These are phyloP conservation scores for Phytophthora meadii DNA, from an alignment of 352 stramenopile genomes.

Conservation along the genomic window DNA sequence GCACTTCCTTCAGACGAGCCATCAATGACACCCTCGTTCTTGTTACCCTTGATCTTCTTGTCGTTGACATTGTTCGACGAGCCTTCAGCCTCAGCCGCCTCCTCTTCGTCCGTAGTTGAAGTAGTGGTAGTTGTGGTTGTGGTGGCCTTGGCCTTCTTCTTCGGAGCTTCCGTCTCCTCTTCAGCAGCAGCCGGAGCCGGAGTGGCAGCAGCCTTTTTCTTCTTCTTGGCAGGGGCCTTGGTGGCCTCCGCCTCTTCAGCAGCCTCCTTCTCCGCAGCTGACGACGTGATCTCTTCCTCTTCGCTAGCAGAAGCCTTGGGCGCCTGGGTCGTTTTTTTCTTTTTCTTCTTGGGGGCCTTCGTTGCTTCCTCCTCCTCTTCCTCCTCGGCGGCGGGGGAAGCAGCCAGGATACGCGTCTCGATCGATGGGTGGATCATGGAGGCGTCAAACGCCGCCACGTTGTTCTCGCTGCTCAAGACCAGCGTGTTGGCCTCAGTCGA, in stretches of 20 bases:
- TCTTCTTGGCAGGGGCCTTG: conserved; percentile 38
- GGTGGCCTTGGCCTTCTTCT: conserved; percentile 20
- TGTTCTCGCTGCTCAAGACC: conserved; percentile 15
- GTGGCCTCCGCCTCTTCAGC: conserved; percentile 52
- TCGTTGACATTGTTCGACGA: conserved; percentile 44
- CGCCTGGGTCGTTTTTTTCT: conserved; percentile 36
- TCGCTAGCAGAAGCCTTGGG: neutral
- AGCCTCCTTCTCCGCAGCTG: conserved; percentile 44
- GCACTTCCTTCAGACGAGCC: conserved; percentile 76
- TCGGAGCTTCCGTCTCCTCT: conserved; percentile 7
- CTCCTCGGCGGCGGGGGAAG: conserved; percentile 23
- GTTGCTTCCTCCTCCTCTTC: conserved; percentile 18
- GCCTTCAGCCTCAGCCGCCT: conserved; percentile 11
- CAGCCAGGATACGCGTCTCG: conserved; percentile 41
- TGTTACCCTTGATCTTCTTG: conserved; percentile 77
- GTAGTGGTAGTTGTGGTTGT: conserved; percentile 4
- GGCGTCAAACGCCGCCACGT: conserved; percentile 35
- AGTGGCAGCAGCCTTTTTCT: conserved; percentile 22
- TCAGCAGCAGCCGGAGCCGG: conserved; percentile 10
- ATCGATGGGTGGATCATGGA: conserved; percentile 34
- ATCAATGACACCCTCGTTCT: conserved; percentile 83
- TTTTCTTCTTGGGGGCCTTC: conserved; percentile 48
- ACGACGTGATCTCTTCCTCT: conserved; percentile 5
- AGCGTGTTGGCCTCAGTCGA: conserved; percentile 25
- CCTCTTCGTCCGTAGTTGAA: conserved; percentile 4